Base-by-base conservation (phyloP, 2,329 filamentous ascomycete genomes). In the Aspergillus novofumigatus region DNA sequence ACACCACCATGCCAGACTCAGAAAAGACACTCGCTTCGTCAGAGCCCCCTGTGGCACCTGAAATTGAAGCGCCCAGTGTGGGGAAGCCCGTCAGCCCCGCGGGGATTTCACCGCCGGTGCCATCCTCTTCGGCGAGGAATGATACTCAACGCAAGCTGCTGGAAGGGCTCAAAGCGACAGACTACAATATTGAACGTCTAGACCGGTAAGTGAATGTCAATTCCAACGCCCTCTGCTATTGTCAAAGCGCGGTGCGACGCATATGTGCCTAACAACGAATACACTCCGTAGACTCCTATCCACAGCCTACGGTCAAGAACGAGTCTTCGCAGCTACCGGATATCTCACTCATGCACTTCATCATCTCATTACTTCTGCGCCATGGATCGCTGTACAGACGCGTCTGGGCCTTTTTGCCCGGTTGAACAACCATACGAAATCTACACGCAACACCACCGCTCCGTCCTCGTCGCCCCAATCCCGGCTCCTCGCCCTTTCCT, bases 241-340 rank as follows among this genome's bases (percentile, higher is more conserved):
- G n/a, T 35, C 32, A 52, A 35, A 26, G 54, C 50, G 35, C 26
- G 50, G 25, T 14, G 14, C 32, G 14, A 29, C 21, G n/a, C 38
- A 21, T 10, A 11, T 25, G 14, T 29, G 25, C 21, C 29, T 28
- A 59, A 20, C 51, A 51, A 8, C 56, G 56, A 47, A 47, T 53
- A 20, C 78, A 26, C 81, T 81, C 71, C 78, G 41, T 86, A 85
- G 85, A 62, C 84, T 89, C 69, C 79, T 91, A 65, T 82, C 85
- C 62, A 88, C 87, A 9, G 85, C 88, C 48, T 74, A 81, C 38
- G 88, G 89, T 67, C 85, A 88, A 71, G 89, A 92, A 75, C 82
- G 83, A 51, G 79, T 86, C 60, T 84, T 92, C 65, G 82, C 87
- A 61, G 84, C 88, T 63, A 71, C 87, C 60, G 85, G 86, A 76